Conservation (phyloP, 768 basidiomycete species). For the Suillus cothurnatus region DNA sequence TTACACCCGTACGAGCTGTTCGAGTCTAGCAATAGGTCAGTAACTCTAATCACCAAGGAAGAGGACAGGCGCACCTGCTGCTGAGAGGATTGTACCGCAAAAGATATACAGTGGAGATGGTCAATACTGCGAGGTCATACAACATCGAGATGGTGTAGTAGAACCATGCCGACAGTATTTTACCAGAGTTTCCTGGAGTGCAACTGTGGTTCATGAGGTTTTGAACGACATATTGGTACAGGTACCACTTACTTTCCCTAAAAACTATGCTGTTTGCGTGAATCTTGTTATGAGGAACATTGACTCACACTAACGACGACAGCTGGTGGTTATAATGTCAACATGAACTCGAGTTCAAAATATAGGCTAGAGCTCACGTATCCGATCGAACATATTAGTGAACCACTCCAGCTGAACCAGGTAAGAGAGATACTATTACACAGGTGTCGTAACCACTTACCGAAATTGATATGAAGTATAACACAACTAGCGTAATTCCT, state of each 20-base stretch:
- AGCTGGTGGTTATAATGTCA: conserved; percentile 22
- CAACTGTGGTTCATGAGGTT: conserved; percentile 43
- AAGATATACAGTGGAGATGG: conserved; percentile 53
- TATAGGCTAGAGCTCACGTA: conserved; percentile 40
- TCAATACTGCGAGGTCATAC: conserved; percentile 56
- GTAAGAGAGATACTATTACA: background rate
- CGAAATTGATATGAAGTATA: conserved; percentile 43
- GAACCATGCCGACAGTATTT: conserved; percentile 49
- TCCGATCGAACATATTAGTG: conserved; percentile 51
- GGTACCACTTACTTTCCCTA: conserved; percentile 40
- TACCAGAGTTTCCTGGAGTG: conserved; percentile 35
- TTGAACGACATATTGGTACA: background rate
- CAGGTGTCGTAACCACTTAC: conserved; percentile 36
- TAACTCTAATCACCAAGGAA: background rate
- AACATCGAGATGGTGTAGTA: conserved; percentile 60
- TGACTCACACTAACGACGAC: conserved; percentile 23
- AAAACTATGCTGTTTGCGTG: conserved; percentile 2
- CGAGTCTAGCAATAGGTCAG: conserved; percentile 22
- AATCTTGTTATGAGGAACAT: background rate
- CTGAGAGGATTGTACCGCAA: conserved; percentile 43
- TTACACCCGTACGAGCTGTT: conserved; percentile 32
- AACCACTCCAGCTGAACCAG: conserved; percentile 56
- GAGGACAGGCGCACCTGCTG: conserved; percentile 23
- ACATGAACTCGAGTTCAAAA: background rate
- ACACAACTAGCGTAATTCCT: conserved; percentile 38